Base-by-base conservation (phyloP, 371 early-diverging fungal genomes). In the Apophysomyces ossiformis region DNA sequence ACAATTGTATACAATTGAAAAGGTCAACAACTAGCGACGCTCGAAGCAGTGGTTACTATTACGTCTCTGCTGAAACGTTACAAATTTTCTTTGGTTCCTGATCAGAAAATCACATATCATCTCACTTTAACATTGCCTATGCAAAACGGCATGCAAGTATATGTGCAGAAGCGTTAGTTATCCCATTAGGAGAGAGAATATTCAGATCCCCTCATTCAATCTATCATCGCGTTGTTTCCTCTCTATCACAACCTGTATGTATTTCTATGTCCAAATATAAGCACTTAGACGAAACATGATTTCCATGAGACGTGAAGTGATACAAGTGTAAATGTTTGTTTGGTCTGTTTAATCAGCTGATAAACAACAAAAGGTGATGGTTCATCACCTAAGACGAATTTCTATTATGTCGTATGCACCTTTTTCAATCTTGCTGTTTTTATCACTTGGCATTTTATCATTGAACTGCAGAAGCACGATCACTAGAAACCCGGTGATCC, bases 1-100 rank as follows among this genome's bases (percentile, higher is more conserved):
- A 5, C 16, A 16, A 45, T n/a, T 2, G 12, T 7, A 21, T 9
- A 21, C 5, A 21, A 16, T 21, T 21, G n/a, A 15, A 61, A 15
- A 67, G 68, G 73, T 37, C 85, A 84, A 72, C 76, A 82, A 12
- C 75, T 86, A 43, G 87, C 87, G 3, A 85, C 83, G 2, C 61
- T 86, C 35, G 85, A 86, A 64, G 81, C 83, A 0, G 18, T 86
- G 45, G 78, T 81, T 11, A 76, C 81, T 7, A 77, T 82, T 37
- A 72, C 72, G n/a, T 73, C 81, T 65, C 61, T 86, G 38, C 62
- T 85, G 37, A 82, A 78, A 62, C 68, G 73, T 9, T 86, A 82
- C 69, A 71, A 66, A 12, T 84, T 85, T 64, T 71, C 76, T 35
- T 67, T 84, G 35, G 68, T 78, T 7, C 77, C 82, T 41, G 75